These are phyloP conservation scores for Chaetomiaceae sp. DNA, from an alignment of 2,329 filamentous ascomycete genomes.

Conservation along the genomic window DNA sequence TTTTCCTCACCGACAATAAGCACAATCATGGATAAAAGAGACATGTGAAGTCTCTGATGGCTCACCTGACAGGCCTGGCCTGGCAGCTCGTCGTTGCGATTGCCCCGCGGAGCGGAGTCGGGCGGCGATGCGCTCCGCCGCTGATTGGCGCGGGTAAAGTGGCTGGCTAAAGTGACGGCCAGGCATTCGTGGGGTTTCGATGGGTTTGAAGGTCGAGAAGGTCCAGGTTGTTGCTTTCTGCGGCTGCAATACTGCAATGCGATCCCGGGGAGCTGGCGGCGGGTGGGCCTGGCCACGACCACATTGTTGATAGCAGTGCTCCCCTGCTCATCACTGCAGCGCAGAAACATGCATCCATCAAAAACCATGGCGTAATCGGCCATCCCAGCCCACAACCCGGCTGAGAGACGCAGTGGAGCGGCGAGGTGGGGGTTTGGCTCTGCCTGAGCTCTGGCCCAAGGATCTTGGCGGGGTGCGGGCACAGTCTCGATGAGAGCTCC, in stretches of 20 bases:
- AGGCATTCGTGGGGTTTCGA: slow-evolving; percentile 16
- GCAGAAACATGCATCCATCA: slow-evolving; percentile 12
- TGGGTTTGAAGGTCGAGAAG: too few relatives aligned
- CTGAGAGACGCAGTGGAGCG: slow-evolving; percentile 7
- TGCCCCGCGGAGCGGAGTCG: slow-evolving; percentile 19
- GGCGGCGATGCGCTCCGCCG: slow-evolving; percentile 12
- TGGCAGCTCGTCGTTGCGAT: slow-evolving; percentile 7
- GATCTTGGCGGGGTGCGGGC: neutral
- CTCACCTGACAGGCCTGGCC: slow-evolving; percentile 22
- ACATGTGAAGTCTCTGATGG: slow-evolving; percentile 17
- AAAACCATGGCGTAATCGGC: slow-evolving; percentile 22
- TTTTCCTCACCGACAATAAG: slow-evolving; percentile 7
- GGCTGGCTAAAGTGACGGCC: slow-evolving; percentile 24
- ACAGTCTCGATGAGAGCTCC: slow-evolving; percentile 2
- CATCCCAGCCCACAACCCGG: neutral
- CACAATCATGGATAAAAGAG: slow-evolving; percentile 2
- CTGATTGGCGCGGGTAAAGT: slow-evolving; percentile 31
- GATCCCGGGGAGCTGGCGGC: slow-evolving; percentile 9
- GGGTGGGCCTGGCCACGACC: neutral
- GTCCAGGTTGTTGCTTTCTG: too few relatives aligned
- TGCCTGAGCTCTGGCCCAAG: slow-evolving; percentile 1
- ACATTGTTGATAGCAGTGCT: too few relatives aligned
- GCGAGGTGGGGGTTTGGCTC: neutral
- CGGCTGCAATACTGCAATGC: slow-evolving; percentile 7
- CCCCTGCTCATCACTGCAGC: too few relatives aligned